These are phyloP conservation scores for Plenodomus tracheiphilus DNA, from an alignment of 2,329 filamentous ascomycete species.

Conservation along the genomic window DNA sequence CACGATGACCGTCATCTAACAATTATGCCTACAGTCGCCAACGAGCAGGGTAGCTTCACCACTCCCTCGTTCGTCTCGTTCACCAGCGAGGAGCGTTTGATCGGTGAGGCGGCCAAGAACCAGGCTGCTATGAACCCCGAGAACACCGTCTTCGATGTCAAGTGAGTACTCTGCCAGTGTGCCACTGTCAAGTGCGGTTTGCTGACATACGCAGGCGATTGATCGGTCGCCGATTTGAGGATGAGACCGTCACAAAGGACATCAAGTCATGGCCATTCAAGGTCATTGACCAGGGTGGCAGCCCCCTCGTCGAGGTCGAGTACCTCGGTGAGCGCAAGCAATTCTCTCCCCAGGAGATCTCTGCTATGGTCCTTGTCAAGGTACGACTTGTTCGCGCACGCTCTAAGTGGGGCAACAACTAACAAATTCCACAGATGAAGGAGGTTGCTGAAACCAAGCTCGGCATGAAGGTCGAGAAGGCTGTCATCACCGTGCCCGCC, in stretches of 20 bases:
- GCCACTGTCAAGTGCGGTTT: constrained; percentile 1
- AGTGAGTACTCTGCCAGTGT: constrained; percentile 63
- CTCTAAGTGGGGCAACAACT: constrained; percentile 11
- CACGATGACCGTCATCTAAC: constrained; percentile 21
- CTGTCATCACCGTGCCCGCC: constrained; percentile 96
- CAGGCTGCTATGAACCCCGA: constrained; percentile 98
- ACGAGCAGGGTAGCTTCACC: constrained; percentile 99
- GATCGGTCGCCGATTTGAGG: constrained; percentile 93
- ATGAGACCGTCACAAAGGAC: constrained; percentile 98
- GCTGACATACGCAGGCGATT: constrained; percentile 71
- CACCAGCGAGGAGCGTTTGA: constrained; percentile 97
- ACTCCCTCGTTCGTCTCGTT: constrained; percentile 99
- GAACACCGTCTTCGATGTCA: constrained; percentile 99
- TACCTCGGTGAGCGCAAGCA: constrained; percentile 94
- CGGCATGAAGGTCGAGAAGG: constrained; percentile 98
- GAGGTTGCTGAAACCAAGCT: constrained; percentile 98
- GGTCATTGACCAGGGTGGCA: constrained; percentile 85
- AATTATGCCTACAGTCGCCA: constrained; percentile 68
- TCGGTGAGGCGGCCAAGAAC: constrained; percentile 99
- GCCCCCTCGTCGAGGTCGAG: constrained; percentile 91
- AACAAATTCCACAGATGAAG: constrained; percentile 74
- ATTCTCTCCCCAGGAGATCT: constrained; percentile 98
- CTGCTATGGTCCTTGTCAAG: constrained; percentile 98
- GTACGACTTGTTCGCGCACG: constrained; percentile 52
- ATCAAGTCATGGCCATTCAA: constrained; percentile 99